phyloP scores from a whole-genome alignment of 2,329 filamentous ascomycete species.

The Diplocarpon rosae region DNA sequence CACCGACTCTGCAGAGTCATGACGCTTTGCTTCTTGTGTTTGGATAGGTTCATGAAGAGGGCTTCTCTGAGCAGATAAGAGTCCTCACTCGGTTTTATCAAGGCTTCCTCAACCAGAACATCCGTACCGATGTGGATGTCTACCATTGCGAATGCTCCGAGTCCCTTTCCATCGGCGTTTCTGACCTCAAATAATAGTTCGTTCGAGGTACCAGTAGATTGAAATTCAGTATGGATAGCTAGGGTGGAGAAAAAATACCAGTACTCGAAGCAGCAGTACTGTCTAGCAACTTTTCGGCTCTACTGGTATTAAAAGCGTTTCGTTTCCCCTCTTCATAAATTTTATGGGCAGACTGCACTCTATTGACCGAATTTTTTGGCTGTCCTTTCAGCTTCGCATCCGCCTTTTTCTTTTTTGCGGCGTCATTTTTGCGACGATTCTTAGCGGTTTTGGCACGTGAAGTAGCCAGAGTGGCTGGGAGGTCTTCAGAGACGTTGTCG shows the following conservation, averaged over 20 bases:
- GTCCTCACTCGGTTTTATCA: not conserved
- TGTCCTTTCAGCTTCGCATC: not conserved
- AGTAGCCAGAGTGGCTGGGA: not conserved
- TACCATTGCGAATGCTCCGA: constrained; percentile 1
- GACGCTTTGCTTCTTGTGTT: not conserved
- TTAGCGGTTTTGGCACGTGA: not conserved
- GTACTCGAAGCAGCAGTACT: too few relatives aligned
- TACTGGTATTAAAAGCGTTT: not conserved
- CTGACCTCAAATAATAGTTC: not conserved
- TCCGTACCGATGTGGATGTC: constrained; percentile 1
- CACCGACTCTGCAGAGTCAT: not conserved
- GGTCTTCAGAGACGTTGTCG: not conserved
- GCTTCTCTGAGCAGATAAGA: not conserved
- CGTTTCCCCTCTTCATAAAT: not conserved
- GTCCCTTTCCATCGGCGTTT: not conserved
- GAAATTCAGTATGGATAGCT: too few relatives aligned
- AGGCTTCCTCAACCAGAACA: constrained; percentile 3
- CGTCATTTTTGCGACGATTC: constrained; percentile 1
- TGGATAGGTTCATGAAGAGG: not conserved
- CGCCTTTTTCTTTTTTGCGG: not conserved
- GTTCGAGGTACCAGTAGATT: too few relatives aligned
- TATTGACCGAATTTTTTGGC: not conserved
- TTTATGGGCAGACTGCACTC: too few relatives aligned
- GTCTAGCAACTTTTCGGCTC: too few relatives aligned
- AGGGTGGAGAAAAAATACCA: too few relatives aligned